Conservation (phyloP, 1,284 basidiomycete genomes). For the Inonotus obliquus region DNA sequence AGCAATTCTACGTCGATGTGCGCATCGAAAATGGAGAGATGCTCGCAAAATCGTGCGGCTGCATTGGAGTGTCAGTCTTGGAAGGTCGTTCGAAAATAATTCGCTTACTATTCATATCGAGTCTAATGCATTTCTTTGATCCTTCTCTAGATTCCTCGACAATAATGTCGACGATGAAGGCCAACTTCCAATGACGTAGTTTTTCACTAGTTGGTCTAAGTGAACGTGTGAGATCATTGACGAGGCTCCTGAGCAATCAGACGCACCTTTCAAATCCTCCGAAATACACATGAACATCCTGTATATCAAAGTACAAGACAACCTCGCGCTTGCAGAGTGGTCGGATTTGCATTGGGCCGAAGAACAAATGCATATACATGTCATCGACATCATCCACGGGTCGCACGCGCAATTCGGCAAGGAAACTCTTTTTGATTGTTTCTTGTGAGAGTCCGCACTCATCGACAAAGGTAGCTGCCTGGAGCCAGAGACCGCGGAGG, state of each 20-base stretch:
- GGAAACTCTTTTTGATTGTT: slow-evolving; percentile 21
- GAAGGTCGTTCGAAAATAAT: background rate
- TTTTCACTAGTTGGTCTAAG: background rate
- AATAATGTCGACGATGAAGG: slow-evolving; percentile 28
- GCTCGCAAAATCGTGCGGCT: slow-evolving; percentile 28
- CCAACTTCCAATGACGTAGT: slow-evolving; percentile 27
- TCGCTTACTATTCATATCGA: slow-evolving; percentile 27
- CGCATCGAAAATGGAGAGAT: slow-evolving; percentile 25
- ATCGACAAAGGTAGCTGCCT: slow-evolving; percentile 27
- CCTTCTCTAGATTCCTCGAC: slow-evolving; percentile 23
- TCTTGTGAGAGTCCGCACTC: slow-evolving; percentile 10
- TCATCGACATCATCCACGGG: slow-evolving; percentile 20
- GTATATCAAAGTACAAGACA: slow-evolving; percentile 28
- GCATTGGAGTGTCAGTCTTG: background rate
- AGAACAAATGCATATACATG: slow-evolving; percentile 26
- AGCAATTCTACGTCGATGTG: slow-evolving; percentile 24
- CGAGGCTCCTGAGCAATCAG: background rate
- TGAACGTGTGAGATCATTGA: background rate
- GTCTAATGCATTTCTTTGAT: slow-evolving; percentile 22
- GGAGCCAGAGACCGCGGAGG: slow-evolving; percentile 30
- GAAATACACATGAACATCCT: slow-evolving; percentile 27
- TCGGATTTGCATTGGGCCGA: slow-evolving; percentile 28
- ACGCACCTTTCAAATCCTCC: slow-evolving; percentile 25
- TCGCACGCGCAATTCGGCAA: slow-evolving; percentile 28
- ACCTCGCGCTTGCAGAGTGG: slow-evolving; percentile 31